Conservation (phyloP, 768 basidiomycete species). For the Trametes cubensis region DNA sequence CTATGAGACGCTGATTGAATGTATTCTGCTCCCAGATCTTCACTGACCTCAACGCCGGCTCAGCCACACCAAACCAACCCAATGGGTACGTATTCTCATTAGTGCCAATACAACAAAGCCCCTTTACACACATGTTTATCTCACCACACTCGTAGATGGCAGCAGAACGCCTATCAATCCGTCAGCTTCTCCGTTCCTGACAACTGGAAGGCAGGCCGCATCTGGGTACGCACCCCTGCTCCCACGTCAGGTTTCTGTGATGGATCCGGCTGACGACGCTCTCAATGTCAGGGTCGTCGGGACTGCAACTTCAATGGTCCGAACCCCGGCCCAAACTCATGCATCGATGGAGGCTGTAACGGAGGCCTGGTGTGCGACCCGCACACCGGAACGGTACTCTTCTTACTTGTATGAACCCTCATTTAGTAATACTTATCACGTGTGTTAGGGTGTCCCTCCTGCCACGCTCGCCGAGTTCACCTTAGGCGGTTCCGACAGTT, state of each 20-base stretch:
- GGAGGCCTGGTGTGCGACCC: constrained; percentile 43
- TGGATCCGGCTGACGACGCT: background rate
- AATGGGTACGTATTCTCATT: constrained; percentile 33
- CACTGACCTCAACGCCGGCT: constrained; percentile 40
- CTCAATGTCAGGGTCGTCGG: constrained; percentile 37
- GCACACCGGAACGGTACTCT: constrained; percentile 40
- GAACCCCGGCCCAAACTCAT: constrained; percentile 31
- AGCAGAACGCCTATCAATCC: constrained; percentile 28
- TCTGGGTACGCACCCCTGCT: constrained; percentile 35
- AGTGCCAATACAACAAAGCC: background rate
- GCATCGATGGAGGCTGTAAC: constrained; percentile 45
- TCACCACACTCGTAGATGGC: constrained; percentile 29
- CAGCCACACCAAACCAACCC: constrained; percentile 30
- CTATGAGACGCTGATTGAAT: background rate
- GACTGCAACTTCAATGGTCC: constrained; percentile 39
- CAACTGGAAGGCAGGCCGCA: constrained; percentile 43
- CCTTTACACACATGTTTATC: background rate
- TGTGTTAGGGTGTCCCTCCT: constrained; percentile 38
- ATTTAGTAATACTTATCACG: background rate
- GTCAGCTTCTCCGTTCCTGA: constrained; percentile 41
- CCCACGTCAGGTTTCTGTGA: too few relatives aligned
- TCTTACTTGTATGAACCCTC: background rate
- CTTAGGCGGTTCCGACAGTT: constrained; percentile 36
- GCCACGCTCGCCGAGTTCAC: constrained; percentile 43
- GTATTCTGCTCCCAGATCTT: constrained; percentile 29